A percentile compares a stretch with the other conserved stretches of the same genome.
phyloP scores from a whole-genome alignment of 192 early-diverging fungal species.

The Cetraspora pellucida region DNA sequence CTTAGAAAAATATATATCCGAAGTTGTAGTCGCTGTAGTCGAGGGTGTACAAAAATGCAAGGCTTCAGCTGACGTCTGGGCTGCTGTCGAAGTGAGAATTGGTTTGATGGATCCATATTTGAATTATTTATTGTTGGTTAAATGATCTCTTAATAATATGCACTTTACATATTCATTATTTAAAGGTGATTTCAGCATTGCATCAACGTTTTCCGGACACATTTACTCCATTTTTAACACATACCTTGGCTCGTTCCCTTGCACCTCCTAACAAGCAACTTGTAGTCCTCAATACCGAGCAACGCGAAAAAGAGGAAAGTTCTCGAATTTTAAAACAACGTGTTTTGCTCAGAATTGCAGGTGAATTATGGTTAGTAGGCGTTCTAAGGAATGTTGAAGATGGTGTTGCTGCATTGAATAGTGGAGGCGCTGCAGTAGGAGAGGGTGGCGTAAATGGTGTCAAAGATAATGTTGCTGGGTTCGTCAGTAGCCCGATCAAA shows the following conservation, averaged over 20 bases:
- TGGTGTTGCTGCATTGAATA: conserved; percentile 52
- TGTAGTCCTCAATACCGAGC: conserved; percentile 65
- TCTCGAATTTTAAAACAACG: conserved; percentile 67
- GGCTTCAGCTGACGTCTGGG: conserved; percentile 70
- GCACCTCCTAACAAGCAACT: conserved; percentile 63
- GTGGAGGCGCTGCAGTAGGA: conserved; percentile 41
- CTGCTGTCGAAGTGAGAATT: conserved; percentile 71
- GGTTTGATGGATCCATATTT: not conserved
- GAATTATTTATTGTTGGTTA: not conserved
- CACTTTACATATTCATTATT: not conserved
- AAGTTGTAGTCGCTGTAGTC: conserved; percentile 81
- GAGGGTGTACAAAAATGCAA: conserved; percentile 78
- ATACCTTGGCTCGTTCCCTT: conserved; percentile 66
- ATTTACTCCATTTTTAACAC: conserved; percentile 73
- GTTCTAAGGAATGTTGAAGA: conserved; percentile 70
- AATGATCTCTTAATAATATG: not conserved
- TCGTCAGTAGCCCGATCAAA: conserved; percentile 41
- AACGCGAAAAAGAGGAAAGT: conserved; percentile 86
- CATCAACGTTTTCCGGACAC: conserved; percentile 88
- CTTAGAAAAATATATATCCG: conserved; percentile 96
- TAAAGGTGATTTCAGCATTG: conserved; percentile 70
- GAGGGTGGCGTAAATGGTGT: conserved; percentile 45
- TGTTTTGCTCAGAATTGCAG: conserved; percentile 66
- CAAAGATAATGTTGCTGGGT: conserved; percentile 53
- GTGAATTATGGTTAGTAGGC: conserved; percentile 83